These are phyloP conservation scores for Talaromyces adpressus DNA, from an alignment of 495 filamentous ascomycete genomes.

Conservation along the genomic window DNA sequence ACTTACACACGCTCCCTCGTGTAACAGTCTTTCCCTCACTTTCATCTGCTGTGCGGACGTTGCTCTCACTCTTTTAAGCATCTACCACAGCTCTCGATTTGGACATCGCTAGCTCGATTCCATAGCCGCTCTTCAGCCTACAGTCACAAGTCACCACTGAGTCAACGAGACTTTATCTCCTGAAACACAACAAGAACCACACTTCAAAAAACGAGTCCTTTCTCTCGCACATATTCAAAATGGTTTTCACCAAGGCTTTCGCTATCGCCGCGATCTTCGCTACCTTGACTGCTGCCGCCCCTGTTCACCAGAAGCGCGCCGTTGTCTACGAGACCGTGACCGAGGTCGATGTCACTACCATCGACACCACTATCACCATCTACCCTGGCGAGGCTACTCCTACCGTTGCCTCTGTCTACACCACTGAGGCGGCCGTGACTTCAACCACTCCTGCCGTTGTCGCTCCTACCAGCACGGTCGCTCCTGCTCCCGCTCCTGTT, in stretches of 20 bases:
- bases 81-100: conserved; percentile 12
- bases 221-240: conserved; percentile 13
- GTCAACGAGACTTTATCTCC: background rate
- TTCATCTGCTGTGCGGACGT: conserved; percentile 34
- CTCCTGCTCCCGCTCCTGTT: conserved; percentile 7
- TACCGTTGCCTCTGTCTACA: conserved; percentile 1
- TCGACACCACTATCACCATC: conserved; percentile 39
- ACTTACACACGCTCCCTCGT: conserved; percentile 17
- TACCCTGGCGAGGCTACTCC: conserved; percentile 17
- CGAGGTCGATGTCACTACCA: conserved; percentile 27
- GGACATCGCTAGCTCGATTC: conserved; percentile 12
- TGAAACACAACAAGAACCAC: too few species aligned
- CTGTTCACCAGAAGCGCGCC: conserved; percentile 30
- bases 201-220: background rate
- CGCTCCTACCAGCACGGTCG: conserved; percentile 11
- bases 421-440: conserved; percentile 11
- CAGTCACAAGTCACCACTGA: background rate
- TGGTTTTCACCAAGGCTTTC: conserved; percentile 38
- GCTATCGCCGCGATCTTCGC: conserved; percentile 35
- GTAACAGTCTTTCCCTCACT: conserved; percentile 12
- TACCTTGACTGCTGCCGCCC: conserved; percentile 26
- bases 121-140: conserved; percentile 11
- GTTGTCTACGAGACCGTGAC: conserved; percentile 20
- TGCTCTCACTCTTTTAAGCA: conserved; percentile 10
- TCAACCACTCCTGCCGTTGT: conserved; percentile 10